Percentiles rank a stretch among this genome's conserved stretches.
Evolutionary conservation across 257 asterid species (phyloP).

Genomic region (Solanum bulbocastanum): DNA sequence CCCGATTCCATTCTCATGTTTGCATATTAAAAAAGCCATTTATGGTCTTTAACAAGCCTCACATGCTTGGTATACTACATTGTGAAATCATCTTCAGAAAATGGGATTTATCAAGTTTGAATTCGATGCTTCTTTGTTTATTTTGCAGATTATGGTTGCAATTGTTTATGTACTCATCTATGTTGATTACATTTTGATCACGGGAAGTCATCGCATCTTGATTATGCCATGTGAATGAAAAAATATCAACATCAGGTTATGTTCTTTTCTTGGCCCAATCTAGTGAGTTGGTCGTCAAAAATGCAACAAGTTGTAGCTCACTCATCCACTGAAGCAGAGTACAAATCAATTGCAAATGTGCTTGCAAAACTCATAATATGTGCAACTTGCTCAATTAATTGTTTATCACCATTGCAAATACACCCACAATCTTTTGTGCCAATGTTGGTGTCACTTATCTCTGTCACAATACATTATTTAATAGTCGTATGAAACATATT

Average conservation of each 20-base stretch:
- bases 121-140: not conserved
- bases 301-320: not conserved
- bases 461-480: not conserved
- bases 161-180: not conserved
- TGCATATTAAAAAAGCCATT: not conserved
- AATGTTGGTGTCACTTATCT: not conserved
- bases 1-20: not conserved
- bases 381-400: not conserved
- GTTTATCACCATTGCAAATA: not conserved
- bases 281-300: not conserved
- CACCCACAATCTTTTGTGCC: not conserved
- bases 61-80: not conserved
- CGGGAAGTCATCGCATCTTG: not conserved
- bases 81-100: not conserved
- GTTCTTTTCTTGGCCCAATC: not conserved
- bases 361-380: not conserved
- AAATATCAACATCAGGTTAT: too few species aligned
- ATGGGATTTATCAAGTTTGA: not conserved
- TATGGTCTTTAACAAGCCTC: not conserved
- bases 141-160: not conserved
- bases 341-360: not conserved
- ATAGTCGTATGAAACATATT: not conserved
- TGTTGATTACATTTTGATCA: not conserved
- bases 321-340: not conserved
- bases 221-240: not conserved